Conservation (phyloP, 768 basidiomycete genomes). For the Naganishia vishniacii region DNA sequence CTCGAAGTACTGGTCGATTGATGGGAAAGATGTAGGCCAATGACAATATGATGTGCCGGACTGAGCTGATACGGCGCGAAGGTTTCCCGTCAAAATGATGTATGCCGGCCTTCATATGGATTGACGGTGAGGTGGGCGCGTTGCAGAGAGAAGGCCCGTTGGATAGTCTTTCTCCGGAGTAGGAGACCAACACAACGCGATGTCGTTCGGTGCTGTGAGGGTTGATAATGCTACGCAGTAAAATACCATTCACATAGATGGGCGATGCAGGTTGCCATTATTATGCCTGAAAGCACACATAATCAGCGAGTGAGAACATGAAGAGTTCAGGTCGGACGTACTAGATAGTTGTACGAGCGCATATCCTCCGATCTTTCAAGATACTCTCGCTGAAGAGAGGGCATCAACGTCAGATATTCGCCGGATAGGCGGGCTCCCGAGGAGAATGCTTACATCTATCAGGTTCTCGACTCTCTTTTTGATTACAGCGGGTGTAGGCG, state of each 20-base stretch:
- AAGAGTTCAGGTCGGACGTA: background rate
- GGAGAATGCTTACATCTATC: constrained; percentile 66
- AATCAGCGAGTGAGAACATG: background rate
- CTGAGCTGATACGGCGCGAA: no score
- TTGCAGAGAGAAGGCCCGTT: no score
- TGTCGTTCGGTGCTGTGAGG: no score
- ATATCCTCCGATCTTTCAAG: constrained; percentile 74
- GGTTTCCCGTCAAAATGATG: no score
- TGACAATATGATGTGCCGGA: no score
- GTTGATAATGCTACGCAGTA: background rate
- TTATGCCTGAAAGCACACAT: background rate
- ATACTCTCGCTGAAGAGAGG: constrained; percentile 72
- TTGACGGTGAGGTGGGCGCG: no score
- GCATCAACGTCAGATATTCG: constrained; percentile 12
- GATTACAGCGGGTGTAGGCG: constrained; percentile 75
- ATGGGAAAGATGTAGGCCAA: no score
- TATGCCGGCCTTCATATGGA: no score
- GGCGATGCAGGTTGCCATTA: no score
- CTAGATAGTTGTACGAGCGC: constrained; percentile 79
- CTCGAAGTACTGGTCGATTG: no score
- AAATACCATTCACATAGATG: background rate
- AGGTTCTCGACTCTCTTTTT: constrained; percentile 89
- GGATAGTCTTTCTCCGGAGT: no score
- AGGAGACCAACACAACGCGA: no score
- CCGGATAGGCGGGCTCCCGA: background rate